Evolutionary conservation across 768 basidiomycete genomes (phyloP).

Genomic region (Clitopilus passeckerianus): DNA sequence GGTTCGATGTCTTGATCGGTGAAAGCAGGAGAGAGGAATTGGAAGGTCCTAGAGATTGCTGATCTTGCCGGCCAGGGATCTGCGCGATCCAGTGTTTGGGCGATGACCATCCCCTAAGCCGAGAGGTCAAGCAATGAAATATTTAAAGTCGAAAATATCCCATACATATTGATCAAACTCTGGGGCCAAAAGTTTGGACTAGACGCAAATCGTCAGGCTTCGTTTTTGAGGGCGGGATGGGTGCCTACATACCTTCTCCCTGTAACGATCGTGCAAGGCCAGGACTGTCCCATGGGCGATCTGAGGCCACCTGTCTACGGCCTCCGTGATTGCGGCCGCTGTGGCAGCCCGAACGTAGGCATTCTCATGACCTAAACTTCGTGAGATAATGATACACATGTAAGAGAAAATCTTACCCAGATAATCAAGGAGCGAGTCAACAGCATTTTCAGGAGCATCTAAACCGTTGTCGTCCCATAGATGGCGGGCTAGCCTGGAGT

Average conservation of each 20-base stretch:
- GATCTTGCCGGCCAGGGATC: slow-evolving; percentile 88
- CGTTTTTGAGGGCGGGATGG: not conserved
- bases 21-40: slow-evolving; percentile 62
- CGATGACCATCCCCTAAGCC: slow-evolving; percentile 85
- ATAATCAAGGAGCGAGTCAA: slow-evolving; percentile 54
- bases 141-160: slow-evolving; percentile 1
- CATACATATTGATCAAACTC: slow-evolving; percentile 91
- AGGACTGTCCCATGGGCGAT: slow-evolving; percentile 39
- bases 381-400: not conserved
- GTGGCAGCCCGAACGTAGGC: slow-evolving; percentile 72
- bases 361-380: slow-evolving; percentile 65
- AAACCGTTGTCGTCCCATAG: slow-evolving; percentile 96
- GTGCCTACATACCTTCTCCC: slow-evolving; percentile 61
- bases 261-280: slow-evolving; percentile 67
- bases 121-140: slow-evolving; percentile 1
- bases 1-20: slow-evolving; percentile 53
- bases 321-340: slow-evolving; percentile 72
- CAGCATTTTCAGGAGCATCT: slow-evolving; percentile 69
- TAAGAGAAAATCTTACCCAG: slow-evolving; percentile 49
- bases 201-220: not conserved
- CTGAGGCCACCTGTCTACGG: slow-evolving; percentile 68
- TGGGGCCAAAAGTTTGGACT: slow-evolving; percentile 84
- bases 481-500: slow-evolving; percentile 71
- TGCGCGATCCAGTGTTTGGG: slow-evolving; percentile 74
- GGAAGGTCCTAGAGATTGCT: slow-evolving; percentile 67